Percentiles rank a stretch among this genome's conserved stretches.
phyloP scores from a whole-genome alignment of 1,139 yeast species.

The Casaregolazyma suthepensis region DNA sequence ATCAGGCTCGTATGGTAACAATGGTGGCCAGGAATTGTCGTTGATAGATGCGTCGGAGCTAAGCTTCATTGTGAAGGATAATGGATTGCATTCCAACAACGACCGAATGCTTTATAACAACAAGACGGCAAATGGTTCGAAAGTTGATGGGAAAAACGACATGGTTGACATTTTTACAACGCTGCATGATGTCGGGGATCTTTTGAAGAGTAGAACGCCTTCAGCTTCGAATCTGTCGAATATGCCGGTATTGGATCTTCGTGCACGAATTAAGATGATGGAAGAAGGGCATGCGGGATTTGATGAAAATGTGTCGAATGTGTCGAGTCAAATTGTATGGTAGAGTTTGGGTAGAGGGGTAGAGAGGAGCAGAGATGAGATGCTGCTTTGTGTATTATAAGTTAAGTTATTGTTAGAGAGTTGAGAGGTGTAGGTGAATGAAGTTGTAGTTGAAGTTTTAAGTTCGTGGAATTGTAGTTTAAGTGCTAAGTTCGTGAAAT shows the following conservation, averaged over 20 bases:
- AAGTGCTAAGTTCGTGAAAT: no score
- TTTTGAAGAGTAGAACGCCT: constrained; percentile 7
- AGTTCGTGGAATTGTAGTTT: no score
- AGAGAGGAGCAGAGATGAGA: background rate
- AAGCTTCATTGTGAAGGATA: constrained; percentile 19
- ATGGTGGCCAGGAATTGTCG: constrained; percentile 6
- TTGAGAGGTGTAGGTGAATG: no score
- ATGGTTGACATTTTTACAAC: constrained; percentile 9
- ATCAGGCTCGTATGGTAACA: constrained; percentile 1
- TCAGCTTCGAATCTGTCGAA: constrained; percentile 12
- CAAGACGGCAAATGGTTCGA: background rate
- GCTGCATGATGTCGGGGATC: constrained; percentile 8
- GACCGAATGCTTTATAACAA: background rate
- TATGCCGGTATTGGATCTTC: constrained; percentile 17
- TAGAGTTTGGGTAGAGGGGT: background rate
- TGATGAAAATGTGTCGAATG: constrained; percentile 1
- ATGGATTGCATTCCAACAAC: constrained; percentile 8
- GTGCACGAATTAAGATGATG: constrained; percentile 28
- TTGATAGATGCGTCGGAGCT: constrained; percentile 19
- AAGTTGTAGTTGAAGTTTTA: no score
- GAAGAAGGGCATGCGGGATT: constrained; percentile 21
- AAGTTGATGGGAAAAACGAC: background rate
- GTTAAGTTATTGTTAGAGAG: background rate
- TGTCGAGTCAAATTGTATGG: constrained; percentile 7
- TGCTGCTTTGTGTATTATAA: background rate